phyloP scores from a whole-genome alignment of 805 yeast genomes.

The Hanseniaspora jakobsenii region DNA sequence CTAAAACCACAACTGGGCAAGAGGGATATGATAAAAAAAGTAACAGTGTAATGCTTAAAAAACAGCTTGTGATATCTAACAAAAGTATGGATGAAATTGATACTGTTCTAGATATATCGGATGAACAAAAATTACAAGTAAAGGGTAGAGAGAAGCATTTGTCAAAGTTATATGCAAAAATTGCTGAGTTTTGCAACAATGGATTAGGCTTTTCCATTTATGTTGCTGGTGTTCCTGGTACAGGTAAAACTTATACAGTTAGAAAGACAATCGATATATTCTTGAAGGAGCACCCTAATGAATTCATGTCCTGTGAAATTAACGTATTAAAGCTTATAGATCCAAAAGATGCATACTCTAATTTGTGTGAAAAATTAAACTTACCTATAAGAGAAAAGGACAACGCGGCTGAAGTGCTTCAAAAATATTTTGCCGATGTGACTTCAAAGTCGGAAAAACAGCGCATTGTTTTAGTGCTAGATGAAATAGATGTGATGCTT shows the following conservation, averaged over 20 bases:
- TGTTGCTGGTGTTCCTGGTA: constrained; percentile 95
- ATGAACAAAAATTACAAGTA: constrained; percentile 23
- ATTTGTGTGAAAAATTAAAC: constrained; percentile 54
- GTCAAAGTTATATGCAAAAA: constrained; percentile 49
- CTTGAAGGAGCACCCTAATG: constrained; percentile 31
- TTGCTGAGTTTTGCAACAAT: constrained; percentile 60
- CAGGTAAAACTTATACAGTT: constrained; percentile 91
- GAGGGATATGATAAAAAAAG: constrained; percentile 18
- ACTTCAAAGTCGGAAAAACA: constrained; percentile 21
- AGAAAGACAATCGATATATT: constrained; percentile 72
- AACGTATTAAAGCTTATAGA: constrained; percentile 78
- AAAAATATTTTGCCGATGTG: constrained; percentile 47
- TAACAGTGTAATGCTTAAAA: constrained; percentile 16
- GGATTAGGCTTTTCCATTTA: constrained; percentile 74
- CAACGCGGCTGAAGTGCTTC: constrained; percentile 56
- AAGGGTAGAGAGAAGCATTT: constrained; percentile 86
- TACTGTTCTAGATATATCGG: constrained; percentile 5
- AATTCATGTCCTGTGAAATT: constrained; percentile 69
- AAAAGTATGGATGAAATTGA: constrained; percentile 18
- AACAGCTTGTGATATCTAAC: constrained; percentile 15
- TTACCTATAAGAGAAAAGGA: constrained; percentile 40
- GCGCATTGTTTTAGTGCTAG: constrained; percentile 65
- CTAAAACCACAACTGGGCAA: background rate
- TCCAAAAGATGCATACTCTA: constrained; percentile 72
- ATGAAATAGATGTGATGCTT: constrained; percentile 87